Conservation (phyloP, 768 basidiomycete species). For the Termitomyces heimii region DNA sequence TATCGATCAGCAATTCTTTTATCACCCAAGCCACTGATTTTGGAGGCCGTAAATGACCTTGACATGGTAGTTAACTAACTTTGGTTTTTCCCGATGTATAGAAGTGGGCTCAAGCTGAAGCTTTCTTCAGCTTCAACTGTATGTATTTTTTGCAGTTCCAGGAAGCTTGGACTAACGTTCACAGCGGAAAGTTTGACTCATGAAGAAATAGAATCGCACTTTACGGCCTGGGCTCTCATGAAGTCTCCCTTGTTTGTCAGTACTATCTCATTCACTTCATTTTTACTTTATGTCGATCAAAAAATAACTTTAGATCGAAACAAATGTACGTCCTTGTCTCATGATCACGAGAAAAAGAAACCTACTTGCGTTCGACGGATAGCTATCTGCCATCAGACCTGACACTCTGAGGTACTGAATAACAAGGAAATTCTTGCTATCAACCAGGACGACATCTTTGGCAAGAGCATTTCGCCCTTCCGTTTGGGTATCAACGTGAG, state of each 20-base stretch:
- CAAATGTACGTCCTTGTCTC: conserved; percentile 5
- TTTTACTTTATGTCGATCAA: too few relatives aligned
- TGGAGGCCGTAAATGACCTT: conserved; percentile 61
- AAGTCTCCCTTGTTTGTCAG: conserved; percentile 50
- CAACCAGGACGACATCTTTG: conserved; percentile 61
- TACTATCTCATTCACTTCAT: not conserved
- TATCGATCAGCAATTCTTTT: conserved; percentile 51
- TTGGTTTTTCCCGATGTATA: not conserved
- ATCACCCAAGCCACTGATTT: conserved; percentile 59
- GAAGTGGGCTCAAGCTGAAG: not conserved
- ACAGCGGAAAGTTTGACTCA: conserved; percentile 57
- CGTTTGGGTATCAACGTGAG: conserved; percentile 61
- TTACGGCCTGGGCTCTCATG: conserved; percentile 69
- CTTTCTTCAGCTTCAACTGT: conserved; percentile 47
- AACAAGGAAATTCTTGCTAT: conserved; percentile 64
- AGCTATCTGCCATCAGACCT: conserved; percentile 41
- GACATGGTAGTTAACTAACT: conserved; percentile 58
- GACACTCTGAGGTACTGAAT: conserved; percentile 51
- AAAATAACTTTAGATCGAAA: conserved; percentile 5
- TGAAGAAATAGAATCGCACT: conserved; percentile 65
- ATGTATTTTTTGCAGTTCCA: conserved; percentile 8
- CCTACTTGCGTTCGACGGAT: not conserved
- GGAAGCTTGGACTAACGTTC: not conserved
- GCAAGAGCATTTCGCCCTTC: conserved; percentile 60
- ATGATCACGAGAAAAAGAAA: not conserved